Evolutionary conservation across 176 grass and related monocot genomes (phyloP).

Genomic region (Carex kokanica): DNA sequence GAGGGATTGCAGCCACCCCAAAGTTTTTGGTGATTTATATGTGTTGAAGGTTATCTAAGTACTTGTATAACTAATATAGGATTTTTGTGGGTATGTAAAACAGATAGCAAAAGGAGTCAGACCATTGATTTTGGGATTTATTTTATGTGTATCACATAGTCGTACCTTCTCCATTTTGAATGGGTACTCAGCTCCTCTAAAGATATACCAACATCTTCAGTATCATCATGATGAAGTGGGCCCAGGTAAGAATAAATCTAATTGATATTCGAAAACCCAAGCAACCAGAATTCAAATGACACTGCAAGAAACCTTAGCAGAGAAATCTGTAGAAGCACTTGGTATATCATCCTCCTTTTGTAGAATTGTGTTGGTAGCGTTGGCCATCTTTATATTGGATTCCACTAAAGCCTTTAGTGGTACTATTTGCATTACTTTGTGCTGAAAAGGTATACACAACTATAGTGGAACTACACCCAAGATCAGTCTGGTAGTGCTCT

Average conservation of each 20-base stretch:
- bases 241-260: conserved; percentile 47
- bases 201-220: conserved; percentile 85
- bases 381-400: not conserved
- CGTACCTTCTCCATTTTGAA: conserved; percentile 98
- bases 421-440: not conserved
- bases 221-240: conserved; percentile 75
- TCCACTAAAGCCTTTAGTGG: not conserved
- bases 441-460: not conserved
- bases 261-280: not conserved
- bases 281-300: not conserved
- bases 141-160: conserved; percentile 95
- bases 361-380: not conserved
- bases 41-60: not conserved
- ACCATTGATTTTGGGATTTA: conserved; percentile 74
- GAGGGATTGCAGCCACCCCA: not conserved
- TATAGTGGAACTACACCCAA: not conserved
- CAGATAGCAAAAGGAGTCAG: conserved; percentile 89
- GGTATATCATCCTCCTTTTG: not conserved
- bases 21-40: not conserved
- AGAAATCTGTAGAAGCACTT: not conserved
- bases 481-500: not conserved
- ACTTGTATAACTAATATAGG: not conserved
- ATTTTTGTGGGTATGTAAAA: conserved; percentile 23
- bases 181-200: conserved; percentile 82
- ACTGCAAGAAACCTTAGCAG: not conserved